Conservation (phyloP, 345 rosid genomes). For the Salix arbutifolia region DNA sequence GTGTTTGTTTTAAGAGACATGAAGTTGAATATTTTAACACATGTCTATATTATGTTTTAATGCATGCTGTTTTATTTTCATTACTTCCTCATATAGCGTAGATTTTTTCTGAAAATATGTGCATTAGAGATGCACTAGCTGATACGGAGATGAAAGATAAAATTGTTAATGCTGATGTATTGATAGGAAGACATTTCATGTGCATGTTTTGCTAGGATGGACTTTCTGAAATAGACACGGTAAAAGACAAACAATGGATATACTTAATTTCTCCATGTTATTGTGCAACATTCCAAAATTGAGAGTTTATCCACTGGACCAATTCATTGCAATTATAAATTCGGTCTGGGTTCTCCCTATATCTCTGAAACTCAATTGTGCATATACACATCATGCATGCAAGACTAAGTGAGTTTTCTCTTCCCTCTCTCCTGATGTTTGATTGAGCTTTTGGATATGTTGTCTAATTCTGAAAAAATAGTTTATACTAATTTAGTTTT, state of each 20-base stretch:
- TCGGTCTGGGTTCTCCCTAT: conserved; percentile 73
- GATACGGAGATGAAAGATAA: conserved; percentile 47
- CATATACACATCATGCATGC: too few species aligned
- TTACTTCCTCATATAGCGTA: background rate
- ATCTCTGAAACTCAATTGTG: too few species aligned
- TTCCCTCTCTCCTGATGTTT: too few species aligned
- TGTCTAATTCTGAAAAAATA: too few species aligned
- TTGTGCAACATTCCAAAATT: conserved; percentile 82
- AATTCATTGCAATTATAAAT: conserved; percentile 82
- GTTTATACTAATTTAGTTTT: too few species aligned
- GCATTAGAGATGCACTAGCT: conserved; percentile 52
- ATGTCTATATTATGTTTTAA: background rate
- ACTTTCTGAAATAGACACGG: too few species aligned
- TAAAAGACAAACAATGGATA: background rate
- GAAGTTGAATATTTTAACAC: too few species aligned
- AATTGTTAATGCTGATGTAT: conserved; percentile 45
- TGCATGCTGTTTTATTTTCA: background rate
- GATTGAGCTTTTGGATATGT: too few species aligned
- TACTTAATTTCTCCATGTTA: background rate
- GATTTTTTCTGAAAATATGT: conserved; percentile 54
- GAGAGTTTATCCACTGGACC: conserved; percentile 91
- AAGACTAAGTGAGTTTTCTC: too few species aligned
- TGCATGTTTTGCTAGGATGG: conserved; percentile 5
- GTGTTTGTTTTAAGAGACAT: conserved; percentile 82
- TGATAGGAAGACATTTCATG: conserved; percentile 82